phyloP scores from a whole-genome alignment of 106 monocot genomes.

The Acanthochlamys bracteata region DNA sequence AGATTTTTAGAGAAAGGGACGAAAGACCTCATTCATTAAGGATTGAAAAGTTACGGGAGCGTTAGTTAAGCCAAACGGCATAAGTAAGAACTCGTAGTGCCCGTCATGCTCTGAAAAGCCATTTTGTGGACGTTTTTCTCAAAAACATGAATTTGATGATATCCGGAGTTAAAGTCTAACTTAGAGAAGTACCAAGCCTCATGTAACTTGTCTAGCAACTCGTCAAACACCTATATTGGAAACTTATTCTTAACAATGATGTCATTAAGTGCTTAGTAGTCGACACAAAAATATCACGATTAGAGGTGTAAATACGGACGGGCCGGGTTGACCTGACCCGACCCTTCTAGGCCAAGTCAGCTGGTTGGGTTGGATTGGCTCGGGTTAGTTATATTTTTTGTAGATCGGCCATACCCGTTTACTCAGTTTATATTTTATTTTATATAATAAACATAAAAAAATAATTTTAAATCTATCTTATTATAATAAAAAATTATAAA shows the following conservation, averaged over 20 bases:
- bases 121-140: not conserved
- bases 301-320: too few species aligned
- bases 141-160: slow-evolving; percentile 9
- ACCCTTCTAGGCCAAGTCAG: too few species aligned
- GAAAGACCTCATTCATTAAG: slow-evolving; percentile 1
- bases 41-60: not conserved
- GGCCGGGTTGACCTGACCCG: too few species aligned
- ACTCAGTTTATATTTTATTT: too few species aligned
- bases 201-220: slow-evolving; percentile 11
- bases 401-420: too few species aligned
- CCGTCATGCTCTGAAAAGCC: not conserved
- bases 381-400: too few species aligned
- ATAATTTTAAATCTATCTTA: too few species aligned
- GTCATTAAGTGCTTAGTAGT: not conserved
- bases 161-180: slow-evolving; percentile 3
- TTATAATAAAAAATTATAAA: too few species aligned
- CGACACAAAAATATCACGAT: slow-evolving; percentile 1
- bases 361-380: too few species aligned
- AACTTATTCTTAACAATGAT: slow-evolving; percentile 5
- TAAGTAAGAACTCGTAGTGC: slow-evolving; percentile 1
- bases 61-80: slow-evolving; percentile 2
- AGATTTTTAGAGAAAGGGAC: not conserved
- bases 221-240: slow-evolving; percentile 9
- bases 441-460: too few species aligned
- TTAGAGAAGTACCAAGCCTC: slow-evolving; percentile 2